Evolutionary conservation across 148 eudicot genomes (phyloP).

Genomic region (Rhododendron mucronatum): DNA sequence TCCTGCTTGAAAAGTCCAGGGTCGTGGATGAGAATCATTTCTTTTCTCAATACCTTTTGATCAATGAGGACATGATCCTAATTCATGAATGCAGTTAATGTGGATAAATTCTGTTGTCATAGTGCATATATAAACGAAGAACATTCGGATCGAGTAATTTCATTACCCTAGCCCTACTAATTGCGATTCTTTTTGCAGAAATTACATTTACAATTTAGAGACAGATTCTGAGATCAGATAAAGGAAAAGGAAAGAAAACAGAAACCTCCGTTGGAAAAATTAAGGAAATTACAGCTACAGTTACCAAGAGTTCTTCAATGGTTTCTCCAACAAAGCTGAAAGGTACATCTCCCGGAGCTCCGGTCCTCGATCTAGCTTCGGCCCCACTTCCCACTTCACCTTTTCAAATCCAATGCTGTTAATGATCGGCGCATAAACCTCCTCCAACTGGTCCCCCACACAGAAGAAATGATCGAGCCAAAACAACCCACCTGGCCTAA

Average conservation of each 20-base stretch:
- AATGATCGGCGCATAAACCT: conserved; percentile 29
- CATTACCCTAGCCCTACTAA: background rate
- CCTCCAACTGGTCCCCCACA: conserved; percentile 31
- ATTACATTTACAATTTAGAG: background rate
- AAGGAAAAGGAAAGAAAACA: background rate
- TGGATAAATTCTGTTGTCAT: background rate
- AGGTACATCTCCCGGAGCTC: conserved; percentile 39
- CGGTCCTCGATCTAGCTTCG: conserved; percentile 38
- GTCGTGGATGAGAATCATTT: background rate
- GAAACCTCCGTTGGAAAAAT: background rate
- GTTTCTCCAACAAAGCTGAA: conserved; percentile 48
- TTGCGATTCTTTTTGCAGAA: background rate
- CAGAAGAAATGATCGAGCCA: conserved; percentile 46
- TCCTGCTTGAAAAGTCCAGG: background rate
- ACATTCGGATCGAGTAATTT: background rate
- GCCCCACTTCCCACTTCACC: conserved; percentile 40
- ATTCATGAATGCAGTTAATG: background rate
- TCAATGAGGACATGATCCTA: background rate
- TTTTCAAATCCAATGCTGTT: conserved; percentile 34
- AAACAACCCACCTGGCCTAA: conserved; percentile 40
- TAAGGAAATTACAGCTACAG: background rate
- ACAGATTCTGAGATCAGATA: background rate
- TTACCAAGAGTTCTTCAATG: conserved; percentile 38
- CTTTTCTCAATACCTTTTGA: background rate
- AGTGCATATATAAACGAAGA: background rate